A percentile compares a stretch with the other conserved stretches of the same genome.
phyloP scores from a whole-genome alignment of 176 grass and related monocot genomes.

The Paspalum vaginatum region DNA sequence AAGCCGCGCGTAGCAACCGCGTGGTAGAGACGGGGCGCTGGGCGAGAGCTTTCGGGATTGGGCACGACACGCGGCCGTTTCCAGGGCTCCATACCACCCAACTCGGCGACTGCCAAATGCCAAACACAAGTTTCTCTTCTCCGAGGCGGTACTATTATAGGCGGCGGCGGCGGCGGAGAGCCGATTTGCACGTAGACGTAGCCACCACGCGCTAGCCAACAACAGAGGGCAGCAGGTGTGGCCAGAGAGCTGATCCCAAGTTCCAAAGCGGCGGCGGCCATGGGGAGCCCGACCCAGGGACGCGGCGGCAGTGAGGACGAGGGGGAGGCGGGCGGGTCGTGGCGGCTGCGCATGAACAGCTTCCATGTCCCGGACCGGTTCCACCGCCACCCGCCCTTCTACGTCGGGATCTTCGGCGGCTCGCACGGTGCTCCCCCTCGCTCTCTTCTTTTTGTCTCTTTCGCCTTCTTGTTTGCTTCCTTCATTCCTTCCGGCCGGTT shows the following conservation, averaged over 20 bases:
- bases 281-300: constrained; percentile 17
- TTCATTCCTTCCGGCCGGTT: background rate
- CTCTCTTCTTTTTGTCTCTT: background rate
- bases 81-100: too few relatives aligned
- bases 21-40: too few relatives aligned
- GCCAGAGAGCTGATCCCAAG: background rate
- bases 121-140: background rate
- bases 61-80: too few relatives aligned
- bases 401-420: constrained; percentile 44
- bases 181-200: background rate
- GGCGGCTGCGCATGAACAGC: constrained; percentile 46
- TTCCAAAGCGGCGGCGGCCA: background rate
- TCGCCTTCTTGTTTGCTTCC: background rate
- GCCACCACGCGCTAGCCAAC: background rate
- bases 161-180: background rate
- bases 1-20: too few relatives aligned
- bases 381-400: constrained; percentile 43
- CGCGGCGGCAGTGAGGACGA: background rate
- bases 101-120: too few relatives aligned
- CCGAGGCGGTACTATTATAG: constrained; percentile 5
- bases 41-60: too few relatives aligned
- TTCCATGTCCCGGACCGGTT: constrained; percentile 41
- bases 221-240: too few relatives aligned
- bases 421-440: constrained; percentile 12
- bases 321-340: background rate